Percentiles rank a stretch among this genome's conserved stretches.
These are phyloP conservation scores for Ceratobasidium sp. DNA, from an alignment of 1,284 basidiomycete species.

Conservation along the genomic window DNA sequence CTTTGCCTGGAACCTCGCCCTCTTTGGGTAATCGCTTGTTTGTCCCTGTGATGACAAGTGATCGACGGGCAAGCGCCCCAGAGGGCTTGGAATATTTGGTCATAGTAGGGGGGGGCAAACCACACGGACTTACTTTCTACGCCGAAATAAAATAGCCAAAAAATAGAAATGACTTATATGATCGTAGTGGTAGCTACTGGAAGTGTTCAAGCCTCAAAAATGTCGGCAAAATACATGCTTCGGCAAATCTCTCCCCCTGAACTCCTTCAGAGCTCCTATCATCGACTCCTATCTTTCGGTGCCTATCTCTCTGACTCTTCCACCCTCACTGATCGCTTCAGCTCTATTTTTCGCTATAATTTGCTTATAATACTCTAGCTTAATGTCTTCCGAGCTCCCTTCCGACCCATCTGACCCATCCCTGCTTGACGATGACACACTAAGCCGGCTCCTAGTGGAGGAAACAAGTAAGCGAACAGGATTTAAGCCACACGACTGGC, in stretches of 20 bases:
- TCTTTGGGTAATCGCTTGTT: conserved; percentile 14
- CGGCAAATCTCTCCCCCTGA: too few species aligned
- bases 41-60: conserved; percentile 22
- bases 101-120: background rate
- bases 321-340: background rate
- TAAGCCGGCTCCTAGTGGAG: background rate
- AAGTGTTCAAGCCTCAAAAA: too few species aligned
- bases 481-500: background rate
- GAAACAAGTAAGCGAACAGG: background rate
- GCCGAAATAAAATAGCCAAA: background rate
- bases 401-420: background rate
- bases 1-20: conserved; percentile 14
- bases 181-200: too few species aligned
- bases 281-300: background rate
- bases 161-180: too few species aligned
- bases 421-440: background rate
- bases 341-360: background rate
- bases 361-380: background rate
- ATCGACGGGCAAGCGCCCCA: conserved; percentile 13
- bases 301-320: too few species aligned
- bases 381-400: background rate
- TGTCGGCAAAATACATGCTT: too few species aligned
- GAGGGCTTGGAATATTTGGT: background rate
- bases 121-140: background rate
- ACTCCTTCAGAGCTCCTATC: background rate